Base-by-base conservation (phyloP, 2,329 filamentous ascomycete species). In the Neopestalotiopsis sp. region DNA sequence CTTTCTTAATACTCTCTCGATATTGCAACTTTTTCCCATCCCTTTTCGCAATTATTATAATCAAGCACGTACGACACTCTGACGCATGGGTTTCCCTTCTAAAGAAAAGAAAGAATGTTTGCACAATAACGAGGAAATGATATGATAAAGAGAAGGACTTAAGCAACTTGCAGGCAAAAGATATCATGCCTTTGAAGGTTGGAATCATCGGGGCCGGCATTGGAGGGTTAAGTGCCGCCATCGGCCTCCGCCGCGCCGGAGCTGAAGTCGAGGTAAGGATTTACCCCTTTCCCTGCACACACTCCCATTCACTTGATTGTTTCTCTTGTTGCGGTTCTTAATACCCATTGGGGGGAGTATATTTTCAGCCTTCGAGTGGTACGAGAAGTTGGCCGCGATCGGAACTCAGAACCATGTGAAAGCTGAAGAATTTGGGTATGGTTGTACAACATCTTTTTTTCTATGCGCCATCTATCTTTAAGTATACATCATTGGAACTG, bases 161-260 rank as follows among this genome's bases (percentile, higher is more conserved):
- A 24, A 30, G 49, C 40, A 65, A 20, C 14, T 20, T 10, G 32
- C 9, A 4, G 20, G 45, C 34, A 61, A 45, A 20, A 61, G 14
- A 56, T 34, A 70, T 28, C 3, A 28, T 70, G 69, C 63, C 69
- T 30, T 67, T 70, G 28, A 30, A 63, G 59, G 68, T 71, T 45
- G 68, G 69, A 40, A 64, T 71, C 45, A 57, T 71, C 12, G 69
- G 69, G 24, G 69, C 69, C n/a, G 69, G 69, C n/a, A 69, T 71
- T 20, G 68, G 57, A 40, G 69, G 69, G 14, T 56, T 71, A 34
- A 69, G 68, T 62, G 68, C 68, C 32, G 69, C 69, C 38, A 68
- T 71, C 59, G 68, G 42, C 60, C 62, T 71, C 34, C 66, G 69
- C 38, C 69, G 69, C 34, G 62, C 68, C 45, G 69, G 71, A n/a